phyloP scores from a whole-genome alignment of 2,329 filamentous ascomycete species.

The Nemania serpens region DNA sequence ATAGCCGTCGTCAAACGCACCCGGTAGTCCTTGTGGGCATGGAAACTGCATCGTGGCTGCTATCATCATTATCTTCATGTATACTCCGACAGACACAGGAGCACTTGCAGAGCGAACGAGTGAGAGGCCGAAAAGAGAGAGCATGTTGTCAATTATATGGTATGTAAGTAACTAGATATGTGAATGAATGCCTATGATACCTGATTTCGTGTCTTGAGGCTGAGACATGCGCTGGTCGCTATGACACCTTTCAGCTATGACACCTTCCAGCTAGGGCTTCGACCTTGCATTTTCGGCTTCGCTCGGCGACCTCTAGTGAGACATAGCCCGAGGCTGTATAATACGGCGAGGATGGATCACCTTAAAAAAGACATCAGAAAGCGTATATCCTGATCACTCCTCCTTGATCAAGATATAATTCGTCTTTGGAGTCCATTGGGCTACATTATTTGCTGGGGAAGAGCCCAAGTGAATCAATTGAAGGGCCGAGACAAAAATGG shows the following conservation, averaged over 20 bases:
- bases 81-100: neutral
- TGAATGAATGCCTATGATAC: neutral
- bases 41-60: too few species aligned
- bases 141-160: neutral
- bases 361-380: too few species aligned
- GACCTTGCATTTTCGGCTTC: too few species aligned
- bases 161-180: neutral
- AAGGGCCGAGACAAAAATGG: conserved; percentile 10
- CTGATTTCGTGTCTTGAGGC: neutral
- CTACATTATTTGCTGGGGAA: neutral
- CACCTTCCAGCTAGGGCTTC: too few species aligned
- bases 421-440: neutral
- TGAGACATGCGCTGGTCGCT: conserved; percentile 12
- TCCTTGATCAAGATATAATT: too few species aligned
- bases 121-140: neutral
- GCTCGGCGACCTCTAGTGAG: too few species aligned
- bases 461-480: neutral
- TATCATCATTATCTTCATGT: neutral
- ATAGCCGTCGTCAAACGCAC: conserved; percentile 11
- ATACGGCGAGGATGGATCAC: too few species aligned
- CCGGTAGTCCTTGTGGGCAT: too few species aligned
- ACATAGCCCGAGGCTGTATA: too few species aligned
- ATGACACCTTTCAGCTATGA: neutral
- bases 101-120: neutral
- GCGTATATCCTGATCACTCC: too few species aligned